Evolutionary conservation across 2,329 filamentous ascomycete species (phyloP).

Genomic region (Parafenestella ontariensis): DNA sequence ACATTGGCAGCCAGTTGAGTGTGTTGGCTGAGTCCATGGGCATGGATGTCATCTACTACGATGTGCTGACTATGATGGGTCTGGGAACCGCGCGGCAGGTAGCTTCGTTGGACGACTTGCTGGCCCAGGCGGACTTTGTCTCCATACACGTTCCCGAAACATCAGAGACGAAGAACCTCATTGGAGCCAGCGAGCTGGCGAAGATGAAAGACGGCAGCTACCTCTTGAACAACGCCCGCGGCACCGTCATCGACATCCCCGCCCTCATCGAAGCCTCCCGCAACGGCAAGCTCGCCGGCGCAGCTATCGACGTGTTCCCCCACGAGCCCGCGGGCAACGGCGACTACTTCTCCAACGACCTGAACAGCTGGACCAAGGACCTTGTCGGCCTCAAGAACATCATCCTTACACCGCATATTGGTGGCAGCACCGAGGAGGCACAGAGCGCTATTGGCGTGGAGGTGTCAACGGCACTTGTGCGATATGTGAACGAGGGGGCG

Average conservation of each 20-base stretch:
- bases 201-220: constrained; percentile 94
- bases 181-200: constrained; percentile 77
- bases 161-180: constrained; percentile 91
- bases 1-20: constrained; percentile 95
- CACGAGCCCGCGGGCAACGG: constrained; percentile 93
- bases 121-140: constrained; percentile 86
- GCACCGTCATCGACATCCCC: constrained; percentile 91
- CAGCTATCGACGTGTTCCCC: constrained; percentile 95
- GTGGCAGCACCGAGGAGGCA: constrained; percentile 96
- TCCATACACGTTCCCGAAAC: constrained; percentile 94
- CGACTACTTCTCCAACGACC: constrained; percentile 85
- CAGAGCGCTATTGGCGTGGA: constrained; percentile 95
- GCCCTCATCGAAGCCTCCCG: constrained; percentile 89
- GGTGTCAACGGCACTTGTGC: constrained; percentile 84
- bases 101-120: constrained; percentile 74
- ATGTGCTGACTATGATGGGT: constrained; percentile 92
- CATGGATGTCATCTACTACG: constrained; percentile 97
- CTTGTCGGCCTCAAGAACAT: constrained; percentile 87
- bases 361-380: constrained; percentile 87
- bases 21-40: constrained; percentile 97
- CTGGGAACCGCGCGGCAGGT: constrained; percentile 89
- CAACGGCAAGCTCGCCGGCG: constrained; percentile 85
- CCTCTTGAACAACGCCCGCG: constrained; percentile 94
- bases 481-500: constrained; percentile 94
- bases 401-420: constrained; percentile 95